Conservation (phyloP, 805 yeast genomes). For the Pichia phayaonensis region DNA sequence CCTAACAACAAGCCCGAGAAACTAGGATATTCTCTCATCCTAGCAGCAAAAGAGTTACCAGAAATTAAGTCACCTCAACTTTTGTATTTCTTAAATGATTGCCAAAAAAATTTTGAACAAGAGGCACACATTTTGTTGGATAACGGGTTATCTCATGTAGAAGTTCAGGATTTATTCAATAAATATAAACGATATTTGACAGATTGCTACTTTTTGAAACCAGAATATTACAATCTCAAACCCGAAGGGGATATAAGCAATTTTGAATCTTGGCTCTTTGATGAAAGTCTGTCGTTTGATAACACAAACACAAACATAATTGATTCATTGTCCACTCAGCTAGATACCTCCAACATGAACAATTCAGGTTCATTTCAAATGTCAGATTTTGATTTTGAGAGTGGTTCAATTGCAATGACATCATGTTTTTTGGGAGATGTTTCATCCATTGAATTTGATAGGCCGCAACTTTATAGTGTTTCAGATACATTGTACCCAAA, state of each 20-base stretch:
- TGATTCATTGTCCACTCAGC: background rate
- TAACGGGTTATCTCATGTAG: constrained; percentile 2
- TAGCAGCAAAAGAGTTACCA: constrained; percentile 2
- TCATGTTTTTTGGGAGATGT: background rate
- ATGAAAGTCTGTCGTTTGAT: background rate
- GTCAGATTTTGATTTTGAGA: constrained; percentile 4
- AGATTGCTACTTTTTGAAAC: background rate
- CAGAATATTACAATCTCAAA: background rate
- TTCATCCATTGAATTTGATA: background rate
- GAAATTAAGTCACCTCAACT: background rate
- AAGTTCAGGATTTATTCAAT: constrained; percentile 1
- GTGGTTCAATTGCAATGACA: background rate
- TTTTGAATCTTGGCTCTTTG: background rate
- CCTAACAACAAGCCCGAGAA: background rate
- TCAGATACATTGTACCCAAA: background rate
- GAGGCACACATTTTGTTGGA: constrained; percentile 7
- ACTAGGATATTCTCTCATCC: background rate
- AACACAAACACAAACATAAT: background rate
- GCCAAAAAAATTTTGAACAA: constrained; percentile 4
- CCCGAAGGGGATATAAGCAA: background rate
- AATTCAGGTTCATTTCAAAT: background rate
- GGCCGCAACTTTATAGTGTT: constrained; percentile 1
- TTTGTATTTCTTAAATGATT: background rate
- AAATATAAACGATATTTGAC: constrained; percentile 5
- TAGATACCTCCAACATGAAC: background rate